phyloP scores from a whole-genome alignment of 495 filamentous ascomycete genomes.

The Tuber indicum region DNA sequence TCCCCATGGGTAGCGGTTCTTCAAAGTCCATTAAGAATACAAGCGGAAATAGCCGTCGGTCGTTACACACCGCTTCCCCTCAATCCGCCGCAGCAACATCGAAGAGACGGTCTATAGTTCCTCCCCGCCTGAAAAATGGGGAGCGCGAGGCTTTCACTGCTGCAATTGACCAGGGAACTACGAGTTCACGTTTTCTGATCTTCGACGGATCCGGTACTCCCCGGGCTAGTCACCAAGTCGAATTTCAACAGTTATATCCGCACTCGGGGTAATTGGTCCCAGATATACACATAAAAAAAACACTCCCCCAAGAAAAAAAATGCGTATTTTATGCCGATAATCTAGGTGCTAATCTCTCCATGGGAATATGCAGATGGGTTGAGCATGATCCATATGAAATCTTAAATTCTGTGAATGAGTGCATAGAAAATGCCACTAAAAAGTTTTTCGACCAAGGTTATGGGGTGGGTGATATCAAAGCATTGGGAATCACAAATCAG shows the following conservation, averaged over 20 bases:
- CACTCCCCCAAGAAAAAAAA: not conserved
- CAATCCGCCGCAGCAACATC: constrained; percentile 17
- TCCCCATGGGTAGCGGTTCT: constrained; percentile 36
- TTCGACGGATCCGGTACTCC: constrained; percentile 76
- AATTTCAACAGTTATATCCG: constrained; percentile 84
- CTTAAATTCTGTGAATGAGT: constrained; percentile 68
- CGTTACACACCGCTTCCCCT: constrained; percentile 24
- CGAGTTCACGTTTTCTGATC: constrained; percentile 85
- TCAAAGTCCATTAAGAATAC: constrained; percentile 27
- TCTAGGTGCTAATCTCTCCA: constrained; percentile 19
- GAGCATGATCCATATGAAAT: constrained; percentile 86
- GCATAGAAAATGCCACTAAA: constrained; percentile 74
- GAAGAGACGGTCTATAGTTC: constrained; percentile 7
- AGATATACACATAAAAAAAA: constrained; percentile 5
- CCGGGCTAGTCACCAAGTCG: constrained; percentile 80
- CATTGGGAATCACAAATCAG: constrained; percentile 90
- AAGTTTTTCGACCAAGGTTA: constrained; percentile 66
- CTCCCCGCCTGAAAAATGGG: constrained; percentile 18
- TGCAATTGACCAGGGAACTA: constrained; percentile 87
- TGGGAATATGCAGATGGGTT: constrained; percentile 62
- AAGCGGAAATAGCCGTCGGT: constrained; percentile 25
- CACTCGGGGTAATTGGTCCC: constrained; percentile 68
- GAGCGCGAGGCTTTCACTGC: constrained; percentile 52
- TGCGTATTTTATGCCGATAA: constrained; percentile 4
- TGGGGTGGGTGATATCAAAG: constrained; percentile 64